A percentile compares a stretch with the other conserved stretches of the same genome.
Evolutionary conservation across 2,329 filamentous ascomycete genomes (phyloP).

Genomic region (Rugonectria rugulosa): DNA sequence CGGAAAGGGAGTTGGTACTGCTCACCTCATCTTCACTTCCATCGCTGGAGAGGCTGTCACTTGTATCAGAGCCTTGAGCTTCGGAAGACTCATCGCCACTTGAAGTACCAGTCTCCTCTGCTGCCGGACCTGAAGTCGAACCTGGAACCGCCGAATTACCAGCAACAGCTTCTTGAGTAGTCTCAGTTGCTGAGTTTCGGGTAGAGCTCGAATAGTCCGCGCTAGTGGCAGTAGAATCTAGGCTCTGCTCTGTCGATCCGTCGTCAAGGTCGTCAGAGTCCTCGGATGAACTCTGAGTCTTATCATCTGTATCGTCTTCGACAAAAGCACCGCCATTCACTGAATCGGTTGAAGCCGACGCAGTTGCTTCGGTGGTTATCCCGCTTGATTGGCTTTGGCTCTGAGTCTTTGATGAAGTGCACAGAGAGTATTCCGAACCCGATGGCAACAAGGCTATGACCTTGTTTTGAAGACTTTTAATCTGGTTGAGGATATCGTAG

Average conservation of each 20-base stretch:
- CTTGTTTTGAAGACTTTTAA: slow-evolving; percentile 39
- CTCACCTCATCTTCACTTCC: neutral
- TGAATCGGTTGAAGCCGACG: neutral
- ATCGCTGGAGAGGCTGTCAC: neutral
- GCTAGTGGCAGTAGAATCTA: neutral
- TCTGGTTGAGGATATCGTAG: slow-evolving; percentile 38
- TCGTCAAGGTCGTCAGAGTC: neutral
- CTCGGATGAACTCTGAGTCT: neutral
- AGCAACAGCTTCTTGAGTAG: neutral
- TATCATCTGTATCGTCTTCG: neutral
- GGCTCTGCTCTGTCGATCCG: too few species aligned
- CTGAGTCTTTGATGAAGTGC: neutral
- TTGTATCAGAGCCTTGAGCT: neutral
- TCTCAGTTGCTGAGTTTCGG: neutral
- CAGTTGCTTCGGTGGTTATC: neutral
- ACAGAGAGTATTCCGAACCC: slow-evolving; percentile 10
- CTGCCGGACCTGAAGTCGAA: neutral
- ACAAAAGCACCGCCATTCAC: slow-evolving; percentile 2
- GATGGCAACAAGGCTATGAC: slow-evolving; percentile 37
- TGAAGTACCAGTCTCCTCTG: neutral
- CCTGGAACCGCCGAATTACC: neutral
- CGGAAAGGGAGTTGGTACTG: neutral
- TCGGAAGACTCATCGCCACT: too few species aligned
- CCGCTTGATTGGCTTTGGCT: neutral
- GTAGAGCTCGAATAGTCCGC: neutral